Conservation (phyloP, 2,329 filamentous ascomycete species). For the Monilinia aucupariae region DNA sequence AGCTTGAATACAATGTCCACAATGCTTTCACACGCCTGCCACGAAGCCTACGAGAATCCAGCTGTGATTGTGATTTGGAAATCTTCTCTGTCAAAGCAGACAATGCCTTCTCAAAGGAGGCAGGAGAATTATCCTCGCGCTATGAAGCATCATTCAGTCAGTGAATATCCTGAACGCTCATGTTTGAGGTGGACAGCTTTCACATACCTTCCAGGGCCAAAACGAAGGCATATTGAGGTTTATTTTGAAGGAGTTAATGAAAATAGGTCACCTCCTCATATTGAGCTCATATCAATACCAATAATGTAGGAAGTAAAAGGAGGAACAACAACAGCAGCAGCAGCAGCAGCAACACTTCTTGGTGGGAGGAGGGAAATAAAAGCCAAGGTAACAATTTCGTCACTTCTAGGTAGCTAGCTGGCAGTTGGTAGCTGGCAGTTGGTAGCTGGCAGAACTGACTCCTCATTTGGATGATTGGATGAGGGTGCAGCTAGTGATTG, state of each 20-base stretch:
- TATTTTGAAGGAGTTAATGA: conserved; percentile 3
- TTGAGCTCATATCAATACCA: not conserved
- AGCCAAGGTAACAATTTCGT: conserved; percentile 3
- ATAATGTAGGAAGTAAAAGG: not conserved
- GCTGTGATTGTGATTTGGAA: conserved; percentile 61
- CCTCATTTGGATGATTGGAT: conserved; percentile 8
- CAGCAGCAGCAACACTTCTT: no score
- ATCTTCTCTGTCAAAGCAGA: conserved; percentile 80
- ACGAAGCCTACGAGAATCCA: conserved; percentile 67
- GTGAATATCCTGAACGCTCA: conserved; percentile 9
- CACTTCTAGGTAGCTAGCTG: not conserved
- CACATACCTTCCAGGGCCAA: conserved; percentile 74
- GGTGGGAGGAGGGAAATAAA: not conserved
- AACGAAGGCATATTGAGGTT: conserved; percentile 64
- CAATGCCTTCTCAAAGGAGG: conserved; percentile 88
- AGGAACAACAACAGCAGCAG: not conserved
- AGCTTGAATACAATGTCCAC: conserved; percentile 83
- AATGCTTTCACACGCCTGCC: conserved; percentile 77
- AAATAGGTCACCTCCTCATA: conserved; percentile 22
- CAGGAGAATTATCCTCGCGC: conserved; percentile 76
- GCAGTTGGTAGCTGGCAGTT: not conserved
- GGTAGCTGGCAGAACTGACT: not conserved
- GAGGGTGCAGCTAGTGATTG: not conserved
- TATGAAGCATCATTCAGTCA: conserved; percentile 36
- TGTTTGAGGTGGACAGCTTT: conserved; percentile 19